Evolutionary conservation across 2,329 filamentous ascomycete species (phyloP).

Genomic region (Colletotrichum noveboracense): DNA sequence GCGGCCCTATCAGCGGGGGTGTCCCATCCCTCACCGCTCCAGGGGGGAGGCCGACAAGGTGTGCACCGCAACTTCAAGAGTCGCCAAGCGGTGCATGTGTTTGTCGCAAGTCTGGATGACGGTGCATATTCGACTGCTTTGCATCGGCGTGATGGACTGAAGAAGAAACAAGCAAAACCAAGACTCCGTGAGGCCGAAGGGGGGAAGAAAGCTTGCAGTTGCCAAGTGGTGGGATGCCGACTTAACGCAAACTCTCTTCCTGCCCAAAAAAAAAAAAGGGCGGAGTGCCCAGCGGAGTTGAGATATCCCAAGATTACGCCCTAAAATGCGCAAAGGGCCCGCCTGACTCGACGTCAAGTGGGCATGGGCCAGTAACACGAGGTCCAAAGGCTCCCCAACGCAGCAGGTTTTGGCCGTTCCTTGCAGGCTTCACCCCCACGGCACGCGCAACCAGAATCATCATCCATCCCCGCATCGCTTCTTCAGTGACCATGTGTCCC

Average conservation of each 20-base stretch:
- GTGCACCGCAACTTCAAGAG: not conserved
- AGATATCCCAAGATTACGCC: not conserved
- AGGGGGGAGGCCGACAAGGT: not conserved
- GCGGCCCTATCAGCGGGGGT: constrained; percentile 19
- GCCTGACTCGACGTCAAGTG: constrained; percentile 1
- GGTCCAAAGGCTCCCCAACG: not conserved
- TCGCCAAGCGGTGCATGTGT: not conserved
- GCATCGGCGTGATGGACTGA: not conserved
- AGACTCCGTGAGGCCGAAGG: not conserved
- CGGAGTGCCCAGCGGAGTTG: not conserved
- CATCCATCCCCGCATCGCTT: not conserved
- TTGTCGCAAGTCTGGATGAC: not conserved
- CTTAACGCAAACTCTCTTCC: not conserved
- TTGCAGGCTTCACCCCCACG: not conserved
- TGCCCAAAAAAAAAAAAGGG: not conserved
- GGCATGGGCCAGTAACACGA: not conserved
- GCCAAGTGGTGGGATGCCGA: not conserved
- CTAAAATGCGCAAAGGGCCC: not conserved
- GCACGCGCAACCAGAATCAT: not conserved
- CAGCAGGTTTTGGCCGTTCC: not conserved
- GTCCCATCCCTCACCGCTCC: constrained; percentile 6
- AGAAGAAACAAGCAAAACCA: not conserved
- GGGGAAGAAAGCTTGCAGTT: not conserved
- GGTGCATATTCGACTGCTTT: not conserved
- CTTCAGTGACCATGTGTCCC: not conserved